Evolutionary conservation across 495 filamentous ascomycete species (phyloP), one percentile per base, ranked within the genome.

Genomic region (Mycothermus thermophilus): DNA sequence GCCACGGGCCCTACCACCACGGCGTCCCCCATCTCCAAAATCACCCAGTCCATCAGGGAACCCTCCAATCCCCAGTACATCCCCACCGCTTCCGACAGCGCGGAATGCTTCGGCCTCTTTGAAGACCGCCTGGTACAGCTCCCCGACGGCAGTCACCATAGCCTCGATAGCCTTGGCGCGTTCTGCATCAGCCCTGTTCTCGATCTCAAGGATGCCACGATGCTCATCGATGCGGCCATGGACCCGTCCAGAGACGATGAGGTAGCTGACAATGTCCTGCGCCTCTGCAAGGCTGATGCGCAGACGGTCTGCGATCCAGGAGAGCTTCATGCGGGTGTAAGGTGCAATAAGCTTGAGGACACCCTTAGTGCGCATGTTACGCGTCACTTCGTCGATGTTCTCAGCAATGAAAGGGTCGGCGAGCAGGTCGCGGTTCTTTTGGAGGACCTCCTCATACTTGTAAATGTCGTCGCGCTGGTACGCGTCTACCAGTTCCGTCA

Each of bases 361-460:
- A 1, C 84, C 90, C 60, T 92, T 94, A 39, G 87, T 96, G 22
- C 90, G 83, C 76, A 97, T 90, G 59, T 93, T 95, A 10, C 90
- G 83, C 30, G 90, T 97, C 37, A 97, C 90, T 57, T 96, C 90
- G 59, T 95, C 90, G 42, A 97, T 97, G 53, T 97, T 95, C 63
- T 95, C 90, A 16, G 90, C 86, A 44, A 97, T 97, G 66, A 95
- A 97, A 0, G 85, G 79, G 50, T 97, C 90, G 4, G 76, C 75
- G 28, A 96, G 60, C 10, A 97, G 75, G 40, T 97, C 90, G 38
- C 75, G 80, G 59, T 96, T 86, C 46, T 77, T 80, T 52, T 84
- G 75, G 13, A 97, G 64, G 22, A 94, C 82, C 5, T 69, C 74
- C 51, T 94, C 85, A 58, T 96, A 97, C 42, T 70, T 67, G 49